A percentile compares a stretch with the other conserved stretches of the same genome.
Conservation (phyloP, 2,329 filamentous ascomycete genomes). For the Sporothrix curviconia region DNA sequence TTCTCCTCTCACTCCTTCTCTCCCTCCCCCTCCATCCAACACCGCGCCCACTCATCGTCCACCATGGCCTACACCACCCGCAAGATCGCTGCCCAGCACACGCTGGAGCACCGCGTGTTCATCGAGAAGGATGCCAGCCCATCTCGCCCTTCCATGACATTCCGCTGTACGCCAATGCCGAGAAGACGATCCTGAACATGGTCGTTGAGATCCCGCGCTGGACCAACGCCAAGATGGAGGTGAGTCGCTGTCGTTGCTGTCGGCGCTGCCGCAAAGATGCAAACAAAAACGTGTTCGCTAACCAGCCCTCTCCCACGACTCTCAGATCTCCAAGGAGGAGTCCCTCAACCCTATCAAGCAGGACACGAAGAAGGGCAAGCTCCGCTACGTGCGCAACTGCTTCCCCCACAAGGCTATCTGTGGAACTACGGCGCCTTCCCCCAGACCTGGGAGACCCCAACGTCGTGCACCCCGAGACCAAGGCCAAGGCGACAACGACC, state of each 20-base stretch:
- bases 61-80: conserved; percentile 66
- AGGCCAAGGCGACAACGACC: conserved; percentile 99
- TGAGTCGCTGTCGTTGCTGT: conserved; percentile 38
- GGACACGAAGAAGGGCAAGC: conserved; percentile 99
- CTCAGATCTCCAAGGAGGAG: conserved; percentile 96
- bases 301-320: conserved; percentile 12
- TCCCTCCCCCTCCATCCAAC: conserved; percentile 15
- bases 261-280: too few species aligned
- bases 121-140: conserved; percentile 92
- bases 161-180: conserved; percentile 92
- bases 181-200: conserved; percentile 98
- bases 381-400: conserved; percentile 98
- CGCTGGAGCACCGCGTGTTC: conserved; percentile 94
- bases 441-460: conserved; percentile 99
- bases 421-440: conserved; percentile 99
- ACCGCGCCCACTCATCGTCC: conserved; percentile 18
- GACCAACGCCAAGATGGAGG: conserved; percentile 99
- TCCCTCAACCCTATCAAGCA: conserved; percentile 98
- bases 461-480: conserved; percentile 92
- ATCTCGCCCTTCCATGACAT: conserved; percentile 98
- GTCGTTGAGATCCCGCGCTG: conserved; percentile 98
- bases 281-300: too few species aligned
- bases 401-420: conserved; percentile 99
- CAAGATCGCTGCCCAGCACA: conserved; percentile 86
- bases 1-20: conserved; percentile 13